Conservation (phyloP, 2,329 filamentous ascomycete genomes). For the Cladorrhinum sp. region DNA sequence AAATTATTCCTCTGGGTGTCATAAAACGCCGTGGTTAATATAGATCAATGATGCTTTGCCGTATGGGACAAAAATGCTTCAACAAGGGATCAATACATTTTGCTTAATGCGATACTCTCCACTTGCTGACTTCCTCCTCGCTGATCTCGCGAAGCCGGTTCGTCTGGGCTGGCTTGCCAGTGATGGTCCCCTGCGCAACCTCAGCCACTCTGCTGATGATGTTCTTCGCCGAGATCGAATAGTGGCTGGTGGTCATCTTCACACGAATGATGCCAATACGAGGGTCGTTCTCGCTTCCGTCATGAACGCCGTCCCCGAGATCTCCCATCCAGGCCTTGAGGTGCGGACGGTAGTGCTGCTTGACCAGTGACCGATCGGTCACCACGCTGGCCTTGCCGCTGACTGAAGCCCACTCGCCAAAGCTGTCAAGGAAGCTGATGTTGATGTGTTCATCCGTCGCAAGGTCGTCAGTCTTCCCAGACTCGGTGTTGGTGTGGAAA, state of each 20-base stretch:
- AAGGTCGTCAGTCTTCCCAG: constrained; percentile 82
- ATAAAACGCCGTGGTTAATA: neutral
- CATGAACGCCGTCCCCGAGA: constrained; percentile 76
- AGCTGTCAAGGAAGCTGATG: constrained; percentile 71
- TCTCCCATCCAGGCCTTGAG: constrained; percentile 87
- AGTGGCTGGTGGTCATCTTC: constrained; percentile 68
- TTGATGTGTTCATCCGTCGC: constrained; percentile 71
- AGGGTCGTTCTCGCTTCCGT: constrained; percentile 77
- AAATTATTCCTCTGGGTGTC: neutral
- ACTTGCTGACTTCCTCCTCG: constrained; percentile 62
- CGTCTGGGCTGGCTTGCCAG: constrained; percentile 66
- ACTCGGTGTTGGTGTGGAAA: constrained; percentile 90
- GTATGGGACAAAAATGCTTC: neutral
- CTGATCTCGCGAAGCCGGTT: constrained; percentile 75
- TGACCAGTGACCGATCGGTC: constrained; percentile 64
- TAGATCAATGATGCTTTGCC: neutral
- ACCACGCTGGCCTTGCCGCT: constrained; percentile 69
- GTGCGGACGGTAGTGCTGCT: constrained; percentile 69
- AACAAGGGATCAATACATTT: neutral
- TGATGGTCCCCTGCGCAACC: constrained; percentile 71
- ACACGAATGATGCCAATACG: constrained; percentile 79
- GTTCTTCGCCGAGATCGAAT: constrained; percentile 62
- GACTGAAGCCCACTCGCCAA: constrained; percentile 83
- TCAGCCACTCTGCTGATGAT: constrained; percentile 64
- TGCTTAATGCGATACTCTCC: constrained; percentile 42